A percentile compares a stretch with the other conserved stretches of the same genome.
Conservation (phyloP, 306 rosid species). For the Clitoria ternatea region DNA sequence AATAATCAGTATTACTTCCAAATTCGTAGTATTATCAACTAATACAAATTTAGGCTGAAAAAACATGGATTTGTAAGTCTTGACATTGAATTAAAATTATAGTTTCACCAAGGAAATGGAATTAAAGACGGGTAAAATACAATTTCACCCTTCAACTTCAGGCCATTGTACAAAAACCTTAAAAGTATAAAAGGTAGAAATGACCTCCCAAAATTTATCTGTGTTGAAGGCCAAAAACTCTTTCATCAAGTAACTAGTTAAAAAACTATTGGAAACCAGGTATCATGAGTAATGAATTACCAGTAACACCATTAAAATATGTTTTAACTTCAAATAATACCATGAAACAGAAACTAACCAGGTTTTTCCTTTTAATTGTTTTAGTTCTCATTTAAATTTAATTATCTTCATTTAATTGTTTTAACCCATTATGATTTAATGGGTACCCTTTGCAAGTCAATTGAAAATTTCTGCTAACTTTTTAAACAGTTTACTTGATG, state of each 20-base stretch:
- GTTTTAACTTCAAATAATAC: slow-evolving; percentile 13
- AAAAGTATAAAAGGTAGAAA: neutral
- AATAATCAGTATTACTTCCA: neutral
- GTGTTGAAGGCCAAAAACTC: too few species aligned
- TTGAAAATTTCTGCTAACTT: neutral
- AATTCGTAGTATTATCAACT: neutral
- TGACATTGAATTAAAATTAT: neutral
- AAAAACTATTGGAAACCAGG: slow-evolving; percentile 4
- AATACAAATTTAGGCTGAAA: neutral
- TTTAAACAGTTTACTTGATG: neutral
- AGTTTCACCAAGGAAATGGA: neutral
- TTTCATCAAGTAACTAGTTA: slow-evolving; percentile 10
- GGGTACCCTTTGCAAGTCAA: neutral
- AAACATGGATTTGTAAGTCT: neutral
- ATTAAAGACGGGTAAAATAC: slow-evolving; percentile 5
- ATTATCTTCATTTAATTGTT: too few species aligned
- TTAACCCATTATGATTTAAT: slow-evolving; percentile 4
- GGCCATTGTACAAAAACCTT: neutral
- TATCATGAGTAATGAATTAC: neutral
- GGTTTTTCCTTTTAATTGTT: neutral
- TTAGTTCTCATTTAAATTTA: neutral
- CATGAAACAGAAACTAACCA: neutral
- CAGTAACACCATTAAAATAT: neutral
- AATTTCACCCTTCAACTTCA: slow-evolving; percentile 5
- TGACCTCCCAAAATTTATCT: neutral